A percentile compares a stretch with the other conserved stretches of the same genome.
phyloP scores from a whole-genome alignment of 192 early-diverging fungal genomes.

The Coemansia sp. region DNA sequence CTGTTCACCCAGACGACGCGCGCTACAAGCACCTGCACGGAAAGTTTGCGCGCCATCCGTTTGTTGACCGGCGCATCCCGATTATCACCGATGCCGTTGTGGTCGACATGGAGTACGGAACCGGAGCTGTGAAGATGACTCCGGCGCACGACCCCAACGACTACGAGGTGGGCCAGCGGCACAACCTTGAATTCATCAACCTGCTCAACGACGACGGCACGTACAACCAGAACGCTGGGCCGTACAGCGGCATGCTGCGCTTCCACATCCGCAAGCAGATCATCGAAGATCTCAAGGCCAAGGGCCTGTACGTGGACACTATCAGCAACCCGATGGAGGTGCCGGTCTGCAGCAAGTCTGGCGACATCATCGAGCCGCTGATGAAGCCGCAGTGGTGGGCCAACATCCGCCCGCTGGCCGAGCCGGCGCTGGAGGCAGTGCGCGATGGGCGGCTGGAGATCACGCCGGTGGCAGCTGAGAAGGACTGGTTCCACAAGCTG shows the following conservation, averaged over 20 bases:
- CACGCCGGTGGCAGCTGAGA: conserved; percentile 78
- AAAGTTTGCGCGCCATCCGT: conserved; percentile 92
- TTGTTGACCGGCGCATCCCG: conserved; percentile 85
- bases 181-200: conserved; percentile 94
- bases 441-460: conserved; percentile 80
- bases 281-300: conserved; percentile 82
- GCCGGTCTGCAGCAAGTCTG: conserved; percentile 84
- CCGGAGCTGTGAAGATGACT: conserved; percentile 99
- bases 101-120: conserved; percentile 92
- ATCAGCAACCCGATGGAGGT: conserved; percentile 92
- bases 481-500: conserved; percentile 97
- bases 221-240: conserved; percentile 86
- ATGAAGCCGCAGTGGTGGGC: conserved; percentile 99
- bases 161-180: conserved; percentile 93
- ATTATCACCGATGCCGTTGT: conserved; percentile 84
- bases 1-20: conserved; percentile 88
- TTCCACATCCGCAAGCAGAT: conserved; percentile 92
- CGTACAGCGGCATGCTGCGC: conserved; percentile 84
- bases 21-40: conserved; percentile 96
- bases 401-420: conserved; percentile 84
- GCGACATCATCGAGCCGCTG: conserved; percentile 94
- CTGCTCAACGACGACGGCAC: conserved; percentile 97
- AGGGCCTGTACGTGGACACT: conserved; percentile 83
- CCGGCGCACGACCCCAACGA: conserved; percentile 98
- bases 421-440: conserved; percentile 78